These are phyloP conservation scores for Maudiozyma humilis DNA, from an alignment of 1,139 yeast species.

Conservation along the genomic window DNA sequence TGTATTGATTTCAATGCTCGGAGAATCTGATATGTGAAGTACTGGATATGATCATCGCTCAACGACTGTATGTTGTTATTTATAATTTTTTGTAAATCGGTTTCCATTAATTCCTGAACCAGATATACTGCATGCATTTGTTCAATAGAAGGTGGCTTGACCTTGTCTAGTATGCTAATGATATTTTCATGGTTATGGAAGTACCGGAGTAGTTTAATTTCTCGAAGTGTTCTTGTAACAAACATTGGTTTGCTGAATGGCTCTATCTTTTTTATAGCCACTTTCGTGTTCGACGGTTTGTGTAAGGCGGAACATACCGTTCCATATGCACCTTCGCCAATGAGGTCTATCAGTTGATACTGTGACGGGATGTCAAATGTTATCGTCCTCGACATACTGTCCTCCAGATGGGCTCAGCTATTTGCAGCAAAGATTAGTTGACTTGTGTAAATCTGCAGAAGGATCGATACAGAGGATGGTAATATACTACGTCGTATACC, in stretches of 20 bases:
- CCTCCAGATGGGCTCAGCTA: background rate
- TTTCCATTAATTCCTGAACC: conserved; percentile 66
- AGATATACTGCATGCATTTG: conserved; percentile 60
- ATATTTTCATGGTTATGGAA: conserved; percentile 88
- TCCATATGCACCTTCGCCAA: conserved; percentile 98
- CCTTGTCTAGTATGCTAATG: conserved; percentile 86
- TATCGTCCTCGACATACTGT: conserved; percentile 39
- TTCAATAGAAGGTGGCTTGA: conserved; percentile 62
- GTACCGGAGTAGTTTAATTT: conserved; percentile 75
- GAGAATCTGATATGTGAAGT: conserved; percentile 55
- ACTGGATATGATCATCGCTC: conserved; percentile 60
- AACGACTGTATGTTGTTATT: conserved; percentile 31
- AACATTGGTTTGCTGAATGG: conserved; percentile 81
- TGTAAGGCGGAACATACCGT: conserved; percentile 89
- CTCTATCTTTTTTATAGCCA: conserved; percentile 90
- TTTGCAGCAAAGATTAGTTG: background rate
- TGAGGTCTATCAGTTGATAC: conserved; percentile 71
- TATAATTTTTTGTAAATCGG: conserved; percentile 55
- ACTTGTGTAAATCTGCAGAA: background rate
- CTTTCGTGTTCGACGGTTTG: conserved; percentile 60
- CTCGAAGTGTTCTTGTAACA: conserved; percentile 83
- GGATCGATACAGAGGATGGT: background rate
- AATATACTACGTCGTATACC: no score
- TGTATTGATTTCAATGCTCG: conserved; percentile 59
- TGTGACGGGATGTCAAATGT: conserved; percentile 83